Conservation (phyloP, 305 asterid species). For the Lippia alba region DNA sequence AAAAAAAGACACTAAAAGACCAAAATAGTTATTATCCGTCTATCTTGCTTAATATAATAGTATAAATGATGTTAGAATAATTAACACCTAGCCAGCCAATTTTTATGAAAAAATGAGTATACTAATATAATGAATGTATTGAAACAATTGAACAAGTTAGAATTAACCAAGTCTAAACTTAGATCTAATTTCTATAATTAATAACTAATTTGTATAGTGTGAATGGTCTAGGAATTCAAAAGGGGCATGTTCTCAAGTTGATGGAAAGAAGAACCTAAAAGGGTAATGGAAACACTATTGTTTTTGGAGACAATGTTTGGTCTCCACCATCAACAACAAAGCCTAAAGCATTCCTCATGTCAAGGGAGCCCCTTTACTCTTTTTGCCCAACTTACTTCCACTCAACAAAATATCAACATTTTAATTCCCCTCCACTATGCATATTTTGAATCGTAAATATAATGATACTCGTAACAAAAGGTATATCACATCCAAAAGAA, state of each 20-base stretch:
- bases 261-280: neutral
- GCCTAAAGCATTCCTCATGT: constrained; percentile 15
- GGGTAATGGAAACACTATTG: constrained; percentile 36
- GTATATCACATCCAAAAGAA: too few species aligned
- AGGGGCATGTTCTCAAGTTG: neutral
- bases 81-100: too few species aligned
- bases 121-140: too few species aligned
- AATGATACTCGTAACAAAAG: neutral
- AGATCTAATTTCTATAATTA: neutral
- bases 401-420: constrained; percentile 5
- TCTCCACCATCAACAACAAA: constrained; percentile 38
- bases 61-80: too few species aligned
- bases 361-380: constrained; percentile 25
- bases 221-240: constrained; percentile 31
- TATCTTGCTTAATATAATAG: too few species aligned
- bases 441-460: neutral
- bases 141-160: neutral
- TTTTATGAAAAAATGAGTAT: too few species aligned
- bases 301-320: constrained; percentile 24
- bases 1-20: too few species aligned
- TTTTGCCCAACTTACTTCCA: constrained; percentile 1
- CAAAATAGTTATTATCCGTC: too few species aligned
- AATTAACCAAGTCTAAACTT: neutral
- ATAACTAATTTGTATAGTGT: neutral
- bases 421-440: constrained; percentile 13